A percentile compares a stretch with the other conserved stretches of the same genome.
phyloP scores from a whole-genome alignment of 441 rosid genomes.

The Manihot esculenta region DNA sequence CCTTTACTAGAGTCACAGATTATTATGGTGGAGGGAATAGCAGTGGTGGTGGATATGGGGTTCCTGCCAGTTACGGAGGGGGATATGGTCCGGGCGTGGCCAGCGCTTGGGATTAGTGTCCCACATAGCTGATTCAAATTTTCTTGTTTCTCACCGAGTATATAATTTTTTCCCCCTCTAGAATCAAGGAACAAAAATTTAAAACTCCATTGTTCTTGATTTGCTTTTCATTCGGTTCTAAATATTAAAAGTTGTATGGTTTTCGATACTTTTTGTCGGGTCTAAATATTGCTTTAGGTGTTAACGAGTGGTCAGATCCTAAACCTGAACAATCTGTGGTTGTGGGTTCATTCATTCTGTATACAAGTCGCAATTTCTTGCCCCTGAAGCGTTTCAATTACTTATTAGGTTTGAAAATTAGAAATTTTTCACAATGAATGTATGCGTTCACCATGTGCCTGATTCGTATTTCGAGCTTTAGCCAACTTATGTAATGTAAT shows the following conservation, averaged over 20 bases:
- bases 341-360: neutral
- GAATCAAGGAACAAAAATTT: conserved; percentile 18
- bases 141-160: conserved; percentile 22
- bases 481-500: too few relatives aligned
- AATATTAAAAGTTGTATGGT: neutral
- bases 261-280: neutral
- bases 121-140: conserved; percentile 12
- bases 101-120: conserved; percentile 79
- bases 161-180: conserved; percentile 21
- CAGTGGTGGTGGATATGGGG: conserved; percentile 41
- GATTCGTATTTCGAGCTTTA: too few relatives aligned
- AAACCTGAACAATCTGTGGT: neutral
- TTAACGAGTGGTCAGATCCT: neutral
- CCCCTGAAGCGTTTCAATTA: too few relatives aligned
- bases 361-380: neutral
- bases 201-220: neutral
- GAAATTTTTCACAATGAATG: too few relatives aligned
- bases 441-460: too few relatives aligned
- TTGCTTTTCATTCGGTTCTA: neutral
- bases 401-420: too few relatives aligned
- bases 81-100: conserved; percentile 55
- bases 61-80: conserved; percentile 39
- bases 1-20: conserved; percentile 41
- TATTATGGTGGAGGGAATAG: conserved; percentile 43
- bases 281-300: neutral